phyloP scores from a whole-genome alignment of 768 basidiomycete genomes.

The Tulasnella sp. region DNA sequence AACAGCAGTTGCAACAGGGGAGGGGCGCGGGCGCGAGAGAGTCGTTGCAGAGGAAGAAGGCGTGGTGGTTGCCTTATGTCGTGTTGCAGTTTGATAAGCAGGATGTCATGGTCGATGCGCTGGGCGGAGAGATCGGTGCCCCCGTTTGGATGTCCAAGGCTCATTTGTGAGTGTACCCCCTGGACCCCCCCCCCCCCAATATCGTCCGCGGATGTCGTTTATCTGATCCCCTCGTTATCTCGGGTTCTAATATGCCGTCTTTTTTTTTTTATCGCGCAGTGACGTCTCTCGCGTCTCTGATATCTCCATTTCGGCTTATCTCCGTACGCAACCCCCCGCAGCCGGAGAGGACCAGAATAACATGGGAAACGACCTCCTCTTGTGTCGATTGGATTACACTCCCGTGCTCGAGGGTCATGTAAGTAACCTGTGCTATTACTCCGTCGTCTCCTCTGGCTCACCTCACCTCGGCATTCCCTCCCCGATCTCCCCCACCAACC shows the following conservation, averaged over 20 bases:
- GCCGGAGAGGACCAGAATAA: slow-evolving; percentile 61
- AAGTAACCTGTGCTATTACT: slow-evolving; percentile 29
- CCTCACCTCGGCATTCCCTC: neutral
- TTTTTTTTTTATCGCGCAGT: slow-evolving; percentile 36
- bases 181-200: neutral
- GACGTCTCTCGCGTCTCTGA: slow-evolving; percentile 93
- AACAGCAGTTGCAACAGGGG: slow-evolving; percentile 43
- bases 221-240: slow-evolving; percentile 10
- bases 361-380: slow-evolving; percentile 94
- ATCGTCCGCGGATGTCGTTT: neutral
- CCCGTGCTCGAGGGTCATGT: slow-evolving; percentile 75
- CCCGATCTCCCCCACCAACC: neutral
- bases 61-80: slow-evolving; percentile 95
- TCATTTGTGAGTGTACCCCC: slow-evolving; percentile 63
- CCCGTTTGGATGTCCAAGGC: slow-evolving; percentile 96
- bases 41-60: slow-evolving; percentile 84
- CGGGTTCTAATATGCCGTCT: slow-evolving; percentile 16
- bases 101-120: slow-evolving; percentile 90
- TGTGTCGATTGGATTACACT: slow-evolving; percentile 85
- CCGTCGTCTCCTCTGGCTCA: neutral
- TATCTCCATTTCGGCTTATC: slow-evolving; percentile 84
- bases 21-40: slow-evolving; percentile 47
- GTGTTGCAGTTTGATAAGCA: slow-evolving; percentile 98
- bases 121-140: slow-evolving; percentile 83
- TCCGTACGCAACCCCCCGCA: slow-evolving; percentile 67